Evolutionary conservation across 768 basidiomycete species (phyloP).

Genomic region (Tulasnella sp.): DNA sequence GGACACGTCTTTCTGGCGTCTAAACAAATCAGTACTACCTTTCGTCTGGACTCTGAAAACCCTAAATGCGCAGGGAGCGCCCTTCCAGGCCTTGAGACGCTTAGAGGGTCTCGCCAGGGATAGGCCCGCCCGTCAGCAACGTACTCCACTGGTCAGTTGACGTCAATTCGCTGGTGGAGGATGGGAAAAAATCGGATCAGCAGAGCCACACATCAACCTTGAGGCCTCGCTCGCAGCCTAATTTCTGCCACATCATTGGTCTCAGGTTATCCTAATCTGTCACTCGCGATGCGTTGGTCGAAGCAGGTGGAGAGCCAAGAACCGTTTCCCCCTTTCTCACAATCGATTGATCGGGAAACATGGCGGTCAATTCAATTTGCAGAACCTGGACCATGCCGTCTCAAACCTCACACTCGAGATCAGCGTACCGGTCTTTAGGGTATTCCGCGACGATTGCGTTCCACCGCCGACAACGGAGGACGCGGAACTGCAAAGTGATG

Average conservation of each 20-base stretch:
- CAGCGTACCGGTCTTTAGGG: not conserved
- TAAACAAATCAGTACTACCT: constrained; percentile 10
- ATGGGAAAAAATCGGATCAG: not conserved
- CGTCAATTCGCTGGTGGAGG: not conserved
- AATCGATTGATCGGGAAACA: constrained; percentile 5
- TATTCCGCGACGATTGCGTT: not conserved
- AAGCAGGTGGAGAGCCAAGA: not conserved
- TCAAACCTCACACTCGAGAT: not conserved
- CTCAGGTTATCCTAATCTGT: not conserved
- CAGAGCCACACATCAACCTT: not conserved
- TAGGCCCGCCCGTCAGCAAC: not conserved
- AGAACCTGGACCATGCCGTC: not conserved
- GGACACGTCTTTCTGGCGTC: not conserved
- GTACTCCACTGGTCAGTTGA: not conserved
- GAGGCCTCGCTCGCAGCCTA: not conserved
- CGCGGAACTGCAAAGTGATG: not conserved
- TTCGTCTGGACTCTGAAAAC: constrained; percentile 1
- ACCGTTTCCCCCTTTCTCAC: not conserved
- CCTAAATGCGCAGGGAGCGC: constrained; percentile 7
- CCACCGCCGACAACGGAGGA: not conserved
- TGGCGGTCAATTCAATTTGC: not conserved
- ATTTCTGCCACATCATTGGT: not conserved
- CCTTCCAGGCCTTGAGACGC: constrained; percentile 5
- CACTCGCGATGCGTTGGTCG: not conserved
- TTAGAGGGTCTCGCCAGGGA: not conserved